Percentiles rank a stretch among this genome's conserved stretches.
Evolutionary conservation across 1,284 basidiomycete species (phyloP).

Genomic region (Ustilago shanxiensis): DNA sequence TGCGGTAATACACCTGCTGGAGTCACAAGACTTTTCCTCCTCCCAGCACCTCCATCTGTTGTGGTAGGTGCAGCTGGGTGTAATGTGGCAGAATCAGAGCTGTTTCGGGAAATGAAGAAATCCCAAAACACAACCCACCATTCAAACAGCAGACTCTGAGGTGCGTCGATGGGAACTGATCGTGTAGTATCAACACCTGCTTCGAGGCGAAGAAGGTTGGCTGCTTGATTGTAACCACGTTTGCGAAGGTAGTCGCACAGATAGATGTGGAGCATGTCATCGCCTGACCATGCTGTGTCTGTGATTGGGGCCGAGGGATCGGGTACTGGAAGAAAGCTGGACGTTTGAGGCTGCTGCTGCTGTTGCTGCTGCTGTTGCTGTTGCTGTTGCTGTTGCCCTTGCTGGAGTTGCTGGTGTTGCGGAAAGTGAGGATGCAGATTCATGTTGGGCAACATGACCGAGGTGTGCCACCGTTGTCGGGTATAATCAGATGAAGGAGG

Average conservation of each 20-base stretch:
- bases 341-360: background rate
- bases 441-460: conserved; percentile 5
- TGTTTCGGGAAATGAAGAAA: conserved; percentile 23
- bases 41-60: background rate
- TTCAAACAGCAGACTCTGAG: conserved; percentile 45
- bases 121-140: conserved; percentile 56
- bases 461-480: background rate
- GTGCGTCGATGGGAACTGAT: conserved; percentile 46
- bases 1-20: conserved; percentile 13
- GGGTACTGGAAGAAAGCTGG: background rate
- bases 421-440: background rate
- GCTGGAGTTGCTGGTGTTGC: background rate
- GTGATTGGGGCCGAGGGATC: background rate
- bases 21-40: background rate
- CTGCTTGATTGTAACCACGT: conserved; percentile 34
- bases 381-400: background rate
- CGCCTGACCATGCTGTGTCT: conserved; percentile 30
- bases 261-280: conserved; percentile 52
- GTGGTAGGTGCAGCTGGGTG: background rate
- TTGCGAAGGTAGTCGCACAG: conserved; percentile 50
- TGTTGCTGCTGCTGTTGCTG: background rate
- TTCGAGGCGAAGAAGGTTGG: conserved; percentile 25
- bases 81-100: background rate
- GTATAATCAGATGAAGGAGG: background rate
- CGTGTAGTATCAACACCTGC: conserved; percentile 27